phyloP scores from a whole-genome alignment of 345 rosid species.

The Lumnitzera littorea region DNA sequence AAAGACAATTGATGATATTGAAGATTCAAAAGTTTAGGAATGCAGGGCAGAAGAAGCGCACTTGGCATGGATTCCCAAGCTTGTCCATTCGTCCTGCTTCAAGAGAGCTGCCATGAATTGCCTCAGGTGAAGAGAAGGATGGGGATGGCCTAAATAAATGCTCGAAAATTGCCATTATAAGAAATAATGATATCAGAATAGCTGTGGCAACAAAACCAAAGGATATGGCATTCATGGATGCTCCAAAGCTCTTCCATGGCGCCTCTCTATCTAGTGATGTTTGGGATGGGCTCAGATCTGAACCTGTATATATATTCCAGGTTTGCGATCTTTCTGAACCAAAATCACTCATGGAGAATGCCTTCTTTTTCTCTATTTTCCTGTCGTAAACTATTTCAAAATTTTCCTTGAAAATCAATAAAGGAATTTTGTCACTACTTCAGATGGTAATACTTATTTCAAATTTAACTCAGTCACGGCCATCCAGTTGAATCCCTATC shows the following conservation, averaged over 20 bases:
- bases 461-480: too few species aligned
- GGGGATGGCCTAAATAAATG: slow-evolving; percentile 72
- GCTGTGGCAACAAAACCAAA: slow-evolving; percentile 95
- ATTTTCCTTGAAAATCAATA: too few species aligned
- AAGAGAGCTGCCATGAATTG: slow-evolving; percentile 8
- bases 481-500: too few species aligned
- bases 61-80: slow-evolving; percentile 31
- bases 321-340: slow-evolving; percentile 46
- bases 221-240: slow-evolving; percentile 87
- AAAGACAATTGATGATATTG: too few species aligned
- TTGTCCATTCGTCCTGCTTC: slow-evolving; percentile 28
- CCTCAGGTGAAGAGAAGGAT: slow-evolving; percentile 53
- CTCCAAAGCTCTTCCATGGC: slow-evolving; percentile 58
- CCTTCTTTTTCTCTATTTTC: background rate
- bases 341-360: slow-evolving; percentile 32
- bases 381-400: too few species aligned
- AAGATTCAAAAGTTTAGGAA: background rate
- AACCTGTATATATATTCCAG: slow-evolving; percentile 50
- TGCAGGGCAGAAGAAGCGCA: slow-evolving; percentile 17
- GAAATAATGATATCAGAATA: slow-evolving; percentile 77
- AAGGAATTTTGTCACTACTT: too few species aligned
- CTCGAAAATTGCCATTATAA: slow-evolving; percentile 89
- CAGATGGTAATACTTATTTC: too few species aligned
- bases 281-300: slow-evolving; percentile 37
- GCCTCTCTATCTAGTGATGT: slow-evolving; percentile 23